phyloP scores from a whole-genome alignment of 2,329 filamentous ascomycete species.

The Periconia macrospinosa region DNA sequence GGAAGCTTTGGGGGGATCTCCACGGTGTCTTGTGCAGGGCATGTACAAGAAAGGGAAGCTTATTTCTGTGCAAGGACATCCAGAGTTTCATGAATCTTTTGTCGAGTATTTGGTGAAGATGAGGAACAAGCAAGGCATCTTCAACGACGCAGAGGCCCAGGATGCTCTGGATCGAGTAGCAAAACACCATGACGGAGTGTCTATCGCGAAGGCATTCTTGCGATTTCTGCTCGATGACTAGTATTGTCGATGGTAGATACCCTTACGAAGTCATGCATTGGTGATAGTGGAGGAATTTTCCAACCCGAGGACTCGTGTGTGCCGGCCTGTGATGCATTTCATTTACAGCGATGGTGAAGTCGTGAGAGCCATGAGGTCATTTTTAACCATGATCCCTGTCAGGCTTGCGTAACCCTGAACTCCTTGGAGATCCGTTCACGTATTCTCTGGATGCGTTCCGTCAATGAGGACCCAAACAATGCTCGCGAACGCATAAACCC shows the following conservation, averaged over 20 bases:
- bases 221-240: slow-evolving; percentile 68
- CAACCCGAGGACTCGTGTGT: not conserved
- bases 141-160: slow-evolving; percentile 68
- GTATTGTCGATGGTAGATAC: not conserved
- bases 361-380: slow-evolving; percentile 8
- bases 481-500: no score
- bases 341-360: not conserved
- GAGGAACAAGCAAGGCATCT: slow-evolving; percentile 68
- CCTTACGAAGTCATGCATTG: not conserved
- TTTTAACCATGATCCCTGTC: not conserved
- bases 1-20: slow-evolving; percentile 65
- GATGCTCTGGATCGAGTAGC: slow-evolving; percentile 69
- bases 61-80: slow-evolving; percentile 83
- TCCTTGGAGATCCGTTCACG: not conserved
- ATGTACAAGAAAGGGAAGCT: slow-evolving; percentile 70
- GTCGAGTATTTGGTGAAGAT: slow-evolving; percentile 67
- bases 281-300: no score
- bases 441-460: not conserved
- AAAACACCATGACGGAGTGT: slow-evolving; percentile 76
- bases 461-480: no score
- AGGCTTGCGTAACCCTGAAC: not conserved
- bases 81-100: slow-evolving; percentile 76
- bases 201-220: slow-evolving; percentile 73
- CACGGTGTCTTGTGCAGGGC: slow-evolving; percentile 73
- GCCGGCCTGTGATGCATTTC: not conserved